Base-by-base conservation (phyloP, 495 filamentous ascomycete genomes). In the Lasiosphaeria ovina region DNA sequence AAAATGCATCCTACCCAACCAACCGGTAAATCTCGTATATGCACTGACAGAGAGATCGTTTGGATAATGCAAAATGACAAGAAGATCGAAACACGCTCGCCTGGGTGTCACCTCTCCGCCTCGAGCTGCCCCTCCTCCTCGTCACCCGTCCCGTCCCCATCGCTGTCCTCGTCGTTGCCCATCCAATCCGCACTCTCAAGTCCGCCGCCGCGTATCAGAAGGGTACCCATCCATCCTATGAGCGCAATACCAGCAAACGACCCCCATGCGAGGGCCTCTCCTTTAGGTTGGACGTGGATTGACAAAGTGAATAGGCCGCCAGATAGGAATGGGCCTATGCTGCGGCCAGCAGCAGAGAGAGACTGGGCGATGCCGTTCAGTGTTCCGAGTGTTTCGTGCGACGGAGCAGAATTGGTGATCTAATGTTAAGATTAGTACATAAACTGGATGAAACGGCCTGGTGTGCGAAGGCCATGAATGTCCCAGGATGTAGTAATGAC, bases 361-460 rank as follows among this genome's bases (percentile, higher is more conserved):
- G 92, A 95, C 73, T 98, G 94, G 3, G 94, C 94, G 17, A 98
- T 85, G 35, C 94, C 94, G 62, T 98, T 97, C 35, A 98, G 77
- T 1, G 89, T 93, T 10, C 94, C 94, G 0, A 98, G 81, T 3
- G 91, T 91, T 17, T 88, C 87, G 70, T 96, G 83, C 38, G 92
- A 90, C 0, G 90, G 91, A 2, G 91, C 90, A 2, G 90, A 92
- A 67, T 98, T 98, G 32, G 93, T 98, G 65, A 98, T 88, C 91
- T 95, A 44, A 24, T 24, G 24, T 24, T 2, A 24, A 24, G 24
- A 24, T 24, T 24, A 24, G 24, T 24, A 24, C 24, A 24, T 24
- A 24, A 24, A 24, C 24, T 24, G 24, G 24, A 24, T 24, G 24
- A 24, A 24, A 24, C 2, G 24, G 24, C 24, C 24, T 2, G 1